Evolutionary conservation across 441 rosid species (phyloP).

Genomic region (Euphorbia celastroides): DNA sequence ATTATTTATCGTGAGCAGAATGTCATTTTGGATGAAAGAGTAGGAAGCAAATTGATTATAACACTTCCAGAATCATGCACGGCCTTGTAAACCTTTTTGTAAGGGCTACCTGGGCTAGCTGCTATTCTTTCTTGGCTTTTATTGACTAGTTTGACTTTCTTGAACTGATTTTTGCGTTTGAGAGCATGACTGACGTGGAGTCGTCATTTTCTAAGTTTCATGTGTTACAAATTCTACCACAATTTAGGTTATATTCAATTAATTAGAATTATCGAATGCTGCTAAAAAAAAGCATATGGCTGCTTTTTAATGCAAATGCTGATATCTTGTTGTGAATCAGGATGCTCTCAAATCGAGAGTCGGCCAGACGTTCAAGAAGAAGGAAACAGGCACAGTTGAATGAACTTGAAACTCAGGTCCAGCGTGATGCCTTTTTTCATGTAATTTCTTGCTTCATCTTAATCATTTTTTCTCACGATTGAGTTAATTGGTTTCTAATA

Average conservation of each 20-base stretch:
- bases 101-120: slow-evolving; percentile 4
- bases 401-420: slow-evolving; percentile 92
- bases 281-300: neutral
- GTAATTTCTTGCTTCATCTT: slow-evolving; percentile 6
- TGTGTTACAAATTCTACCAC: slow-evolving; percentile 10
- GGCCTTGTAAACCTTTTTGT: slow-evolving; percentile 2
- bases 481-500: slow-evolving; percentile 20
- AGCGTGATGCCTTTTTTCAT: slow-evolving; percentile 5
- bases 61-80: neutral
- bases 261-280: neutral
- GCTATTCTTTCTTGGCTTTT: neutral
- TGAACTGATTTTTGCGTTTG: neutral
- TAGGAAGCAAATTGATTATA: neutral
- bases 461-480: neutral
- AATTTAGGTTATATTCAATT: slow-evolving; percentile 3
- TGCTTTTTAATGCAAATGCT: slow-evolving; percentile 9
- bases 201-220: neutral
- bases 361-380: slow-evolving; percentile 94
- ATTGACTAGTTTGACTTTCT: neutral
- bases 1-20: neutral
- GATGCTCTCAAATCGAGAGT: slow-evolving; percentile 95
- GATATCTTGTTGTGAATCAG: slow-evolving; percentile 33
- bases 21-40: slow-evolving; percentile 5
- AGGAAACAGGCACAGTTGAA: slow-evolving; percentile 81
- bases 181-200: neutral